phyloP scores from a whole-genome alignment of 2,329 filamentous ascomycete species.

The Colletotrichum falcatum region DNA sequence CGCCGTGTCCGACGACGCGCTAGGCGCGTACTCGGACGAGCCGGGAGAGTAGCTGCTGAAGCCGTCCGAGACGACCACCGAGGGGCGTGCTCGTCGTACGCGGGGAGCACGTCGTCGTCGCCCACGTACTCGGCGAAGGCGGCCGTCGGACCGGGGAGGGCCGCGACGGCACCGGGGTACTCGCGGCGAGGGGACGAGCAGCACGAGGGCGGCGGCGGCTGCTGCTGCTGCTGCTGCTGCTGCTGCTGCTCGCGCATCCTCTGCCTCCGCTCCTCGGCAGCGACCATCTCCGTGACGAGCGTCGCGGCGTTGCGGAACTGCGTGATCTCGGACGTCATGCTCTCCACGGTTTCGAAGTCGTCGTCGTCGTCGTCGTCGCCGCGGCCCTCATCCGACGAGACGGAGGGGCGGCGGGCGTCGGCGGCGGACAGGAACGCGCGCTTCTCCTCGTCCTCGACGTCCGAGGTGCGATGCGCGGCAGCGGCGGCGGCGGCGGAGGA shows the following conservation, averaged over 20 bases:
- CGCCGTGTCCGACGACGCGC: conserved; percentile 37
- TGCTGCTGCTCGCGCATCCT: conserved; percentile 39
- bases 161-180: background rate
- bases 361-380: background rate
- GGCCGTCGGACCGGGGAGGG: conserved; percentile 46
- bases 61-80: conserved; percentile 57
- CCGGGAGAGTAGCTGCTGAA: conserved; percentile 55
- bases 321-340: conserved; percentile 63
- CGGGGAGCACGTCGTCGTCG: conserved; percentile 55
- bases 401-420: conserved; percentile 38
- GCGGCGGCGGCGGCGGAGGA: conserved; percentile 45
- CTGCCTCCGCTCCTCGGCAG: conserved; percentile 53
- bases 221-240: conserved; percentile 47
- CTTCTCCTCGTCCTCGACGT: conserved; percentile 55
- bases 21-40: conserved; percentile 45
- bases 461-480: conserved; percentile 11
- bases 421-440: conserved; percentile 47
- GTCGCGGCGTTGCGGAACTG: conserved; percentile 60
- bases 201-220: conserved; percentile 9
- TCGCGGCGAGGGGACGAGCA: conserved; percentile 37
- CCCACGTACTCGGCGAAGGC: conserved; percentile 47
- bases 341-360: conserved; percentile 42
- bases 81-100: conserved; percentile 54
- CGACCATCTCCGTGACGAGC: conserved; percentile 59
- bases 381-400: conserved; percentile 23